Percentiles rank a stretch among this genome's conserved stretches.
phyloP scores from a whole-genome alignment of 306 rosid species.

The Luffa acutangula region DNA sequence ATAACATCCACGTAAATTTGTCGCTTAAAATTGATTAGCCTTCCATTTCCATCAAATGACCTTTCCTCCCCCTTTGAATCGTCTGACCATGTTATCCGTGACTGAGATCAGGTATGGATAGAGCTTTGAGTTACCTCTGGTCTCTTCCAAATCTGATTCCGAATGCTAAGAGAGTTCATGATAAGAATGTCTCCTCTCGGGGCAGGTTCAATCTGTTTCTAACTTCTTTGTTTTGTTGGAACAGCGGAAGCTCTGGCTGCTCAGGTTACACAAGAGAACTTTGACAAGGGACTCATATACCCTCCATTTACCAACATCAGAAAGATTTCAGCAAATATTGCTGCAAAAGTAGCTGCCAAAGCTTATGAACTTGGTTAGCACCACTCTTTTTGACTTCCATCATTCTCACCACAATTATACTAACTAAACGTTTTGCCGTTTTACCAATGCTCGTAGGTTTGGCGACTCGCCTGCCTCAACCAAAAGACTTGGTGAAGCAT shows the following conservation, averaged over 20 bases:
- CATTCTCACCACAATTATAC: background rate
- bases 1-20: background rate
- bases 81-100: background rate
- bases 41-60: background rate
- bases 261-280: slow-evolving; percentile 57
- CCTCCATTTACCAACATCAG: slow-evolving; percentile 83
- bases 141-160: background rate
- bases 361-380: slow-evolving; percentile 76
- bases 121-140: background rate
- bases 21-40: background rate
- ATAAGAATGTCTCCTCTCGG: background rate
- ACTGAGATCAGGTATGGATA: background rate
- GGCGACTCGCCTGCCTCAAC: slow-evolving; percentile 84
- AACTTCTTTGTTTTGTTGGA: slow-evolving; percentile 10
- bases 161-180: background rate
- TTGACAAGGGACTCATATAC: slow-evolving; percentile 65
- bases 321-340: slow-evolving; percentile 83
- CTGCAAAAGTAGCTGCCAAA: slow-evolving; percentile 82
- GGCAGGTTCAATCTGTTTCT: background rate
- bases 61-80: background rate
- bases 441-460: slow-evolving; percentile 36
- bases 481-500: slow-evolving; percentile 57
- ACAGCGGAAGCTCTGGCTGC: slow-evolving; percentile 91
- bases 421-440: background rate
- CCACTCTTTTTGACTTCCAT: background rate